A percentile compares a stretch with the other conserved stretches of the same genome.
phyloP scores from a whole-genome alignment of 345 rosid genomes.

The Pistacia atlantica region DNA sequence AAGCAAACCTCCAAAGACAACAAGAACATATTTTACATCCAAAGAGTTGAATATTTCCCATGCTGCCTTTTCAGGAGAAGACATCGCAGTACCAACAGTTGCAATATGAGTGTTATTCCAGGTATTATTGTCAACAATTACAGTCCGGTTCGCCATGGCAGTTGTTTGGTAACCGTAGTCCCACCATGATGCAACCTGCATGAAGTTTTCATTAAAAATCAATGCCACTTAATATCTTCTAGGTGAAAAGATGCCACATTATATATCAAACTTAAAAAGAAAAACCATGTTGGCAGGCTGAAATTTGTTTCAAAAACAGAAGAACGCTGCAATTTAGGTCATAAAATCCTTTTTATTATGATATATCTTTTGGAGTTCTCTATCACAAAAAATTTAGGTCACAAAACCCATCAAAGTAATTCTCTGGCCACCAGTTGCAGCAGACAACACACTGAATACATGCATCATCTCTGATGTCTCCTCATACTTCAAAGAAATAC shows the following conservation, averaged over 20 bases:
- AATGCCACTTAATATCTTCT: not conserved
- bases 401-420: not conserved
- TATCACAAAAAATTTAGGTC: too few species aligned
- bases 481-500: not conserved
- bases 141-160: conserved; percentile 99
- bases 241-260: not conserved
- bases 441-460: not conserved
- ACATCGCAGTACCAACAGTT: conserved; percentile 99
- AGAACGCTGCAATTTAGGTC: not conserved
- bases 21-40: conserved; percentile 98
- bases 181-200: conserved; percentile 99
- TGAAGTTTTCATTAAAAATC: conserved; percentile 9
- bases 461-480: not conserved
- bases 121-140: conserved; percentile 96
- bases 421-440: not conserved
- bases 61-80: conserved; percentile 98
- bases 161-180: conserved; percentile 99
- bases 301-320: not conserved
- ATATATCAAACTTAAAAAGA: too few species aligned
- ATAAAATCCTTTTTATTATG: not conserved
- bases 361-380: too few species aligned
- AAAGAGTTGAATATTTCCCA: conserved; percentile 97
- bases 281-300: not conserved
- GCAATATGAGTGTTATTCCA: conserved; percentile 99
- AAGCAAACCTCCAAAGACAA: conserved; percentile 93